A percentile compares a stretch with the other conserved stretches of the same genome.
Conservation (phyloP, 2,329 filamentous ascomycete species). For the Botryotinia calthae region DNA sequence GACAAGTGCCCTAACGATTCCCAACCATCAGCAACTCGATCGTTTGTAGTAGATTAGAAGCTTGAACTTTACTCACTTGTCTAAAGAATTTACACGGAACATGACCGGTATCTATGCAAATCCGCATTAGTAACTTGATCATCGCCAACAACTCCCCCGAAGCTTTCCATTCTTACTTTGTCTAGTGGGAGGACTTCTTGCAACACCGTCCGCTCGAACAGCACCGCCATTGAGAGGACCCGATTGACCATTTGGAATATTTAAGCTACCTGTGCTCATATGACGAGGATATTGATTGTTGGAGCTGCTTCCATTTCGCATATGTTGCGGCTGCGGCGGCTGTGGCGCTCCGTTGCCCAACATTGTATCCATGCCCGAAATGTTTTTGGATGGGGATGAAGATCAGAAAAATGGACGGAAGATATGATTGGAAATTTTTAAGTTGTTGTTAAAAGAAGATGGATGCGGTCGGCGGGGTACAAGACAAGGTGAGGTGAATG, state of each 20-base stretch:
- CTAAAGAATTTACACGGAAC: constrained; percentile 23
- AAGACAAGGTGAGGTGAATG: not conserved
- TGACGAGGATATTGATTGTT: constrained; percentile 21
- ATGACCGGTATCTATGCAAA: constrained; percentile 20
- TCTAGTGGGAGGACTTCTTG: constrained; percentile 21
- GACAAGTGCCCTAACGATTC: constrained; percentile 20
- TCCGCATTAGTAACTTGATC: constrained; percentile 12
- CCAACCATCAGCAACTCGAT: not conserved
- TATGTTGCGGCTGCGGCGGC: constrained; percentile 18
- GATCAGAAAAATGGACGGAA: not conserved
- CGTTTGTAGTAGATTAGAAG: not conserved
- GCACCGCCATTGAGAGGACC: not conserved
- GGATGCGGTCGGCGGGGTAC: constrained; percentile 13
- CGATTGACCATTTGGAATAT: constrained; percentile 19
- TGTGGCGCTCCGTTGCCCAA: constrained; percentile 19
- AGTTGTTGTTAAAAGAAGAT: not conserved
- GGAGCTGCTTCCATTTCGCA: constrained; percentile 19
- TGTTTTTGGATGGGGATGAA: not conserved
- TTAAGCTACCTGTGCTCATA: constrained; percentile 20
- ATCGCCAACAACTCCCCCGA: not conserved
- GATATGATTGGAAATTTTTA: constrained; percentile 1
- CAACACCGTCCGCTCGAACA: constrained; percentile 16
- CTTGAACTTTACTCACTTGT: constrained; percentile 14
- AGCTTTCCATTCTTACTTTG: constrained; percentile 19
- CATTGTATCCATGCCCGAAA: constrained; percentile 17